Conservation (phyloP, 2,329 filamentous ascomycete species). For the Beauveria rudraprayagi region DNA sequence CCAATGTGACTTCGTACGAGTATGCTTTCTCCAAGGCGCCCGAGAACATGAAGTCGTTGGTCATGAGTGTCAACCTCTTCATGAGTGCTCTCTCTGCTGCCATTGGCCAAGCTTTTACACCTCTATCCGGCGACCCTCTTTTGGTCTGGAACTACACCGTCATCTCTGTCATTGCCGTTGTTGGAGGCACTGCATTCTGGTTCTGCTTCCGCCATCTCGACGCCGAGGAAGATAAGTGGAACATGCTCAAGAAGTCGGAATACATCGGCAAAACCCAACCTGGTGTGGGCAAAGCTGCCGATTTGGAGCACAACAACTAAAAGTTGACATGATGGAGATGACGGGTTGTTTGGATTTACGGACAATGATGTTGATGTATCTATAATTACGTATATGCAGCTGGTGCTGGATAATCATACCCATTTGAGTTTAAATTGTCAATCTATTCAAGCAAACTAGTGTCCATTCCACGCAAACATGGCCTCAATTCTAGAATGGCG, state of each 20-base stretch:
- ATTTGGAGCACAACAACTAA: conserved; percentile 2
- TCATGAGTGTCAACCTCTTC: conserved; percentile 61
- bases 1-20: conserved; percentile 56
- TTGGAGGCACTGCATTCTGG: conserved; percentile 62
- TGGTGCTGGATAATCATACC: conserved; percentile 6
- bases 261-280: conserved; percentile 34
- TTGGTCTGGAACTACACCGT: conserved; percentile 65
- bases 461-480: too few species aligned
- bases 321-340: background rate
- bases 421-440: background rate
- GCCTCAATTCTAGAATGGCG: too few species aligned
- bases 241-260: conserved; percentile 46
- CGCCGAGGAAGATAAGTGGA: conserved; percentile 58
- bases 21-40: conserved; percentile 74
- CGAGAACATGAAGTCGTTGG: conserved; percentile 72
- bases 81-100: conserved; percentile 63
- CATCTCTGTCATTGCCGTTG: conserved; percentile 52
- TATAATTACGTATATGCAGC: conserved; percentile 1
- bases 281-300: conserved; percentile 19
- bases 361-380: conserved; percentile 5
- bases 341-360: background rate
- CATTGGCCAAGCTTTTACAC: conserved; percentile 59
- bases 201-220: conserved; percentile 58
- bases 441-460: too few species aligned
- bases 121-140: conserved; percentile 54